Evolutionary conservation across 305 asterid genomes (phyloP), one percentile per base, ranked within the genome.

Genomic region (Solanum hybrid): DNA sequence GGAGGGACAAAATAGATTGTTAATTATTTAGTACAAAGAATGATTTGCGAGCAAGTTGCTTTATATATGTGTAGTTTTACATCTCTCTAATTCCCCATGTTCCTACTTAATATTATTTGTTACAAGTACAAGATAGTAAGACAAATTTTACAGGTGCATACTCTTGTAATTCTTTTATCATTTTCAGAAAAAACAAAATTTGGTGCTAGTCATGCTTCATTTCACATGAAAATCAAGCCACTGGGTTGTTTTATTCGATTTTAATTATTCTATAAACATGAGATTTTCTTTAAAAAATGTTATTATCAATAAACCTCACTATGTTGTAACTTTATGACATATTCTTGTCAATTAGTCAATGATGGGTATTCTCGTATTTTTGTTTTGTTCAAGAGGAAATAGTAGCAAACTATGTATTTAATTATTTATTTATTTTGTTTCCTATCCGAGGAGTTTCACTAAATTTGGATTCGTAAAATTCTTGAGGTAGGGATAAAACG

Each of bases 401-500:
- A 26, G 37, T 82, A 8, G 5, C 70, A 37, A 39, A 39, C 34
- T 81, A 41, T 81, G 12, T 33, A 33, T 33, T 33, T 33, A 33
- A 33, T 33, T 33, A 33, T 22, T 33, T 33, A 33, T 33, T 41
- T 15, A 32, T 51, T 14, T 4, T 12, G 6, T 41, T 41, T 45
- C 7, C 65, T 1, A 45, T 2, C 0, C 7, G 3, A 45, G 22
- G 65, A 45, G 22, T 45, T 45, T 45, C 65, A 14, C 65, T 5
- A 45, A 45, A 45, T 45, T 45, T 41, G 22, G 0, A 45, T 45
- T 45, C 22, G 7, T 5, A 45, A 45, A 45, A 45, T 14, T 45
- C 7, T 14, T 45, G 7, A 2, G 7, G 0, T 45, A 14, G 17
- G 22, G 0, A 0, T 45, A 45, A 14, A 45, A 14, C 0, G 1